Base-by-base conservation (phyloP, 345 rosid genomes). In the Firmiana major region DNA sequence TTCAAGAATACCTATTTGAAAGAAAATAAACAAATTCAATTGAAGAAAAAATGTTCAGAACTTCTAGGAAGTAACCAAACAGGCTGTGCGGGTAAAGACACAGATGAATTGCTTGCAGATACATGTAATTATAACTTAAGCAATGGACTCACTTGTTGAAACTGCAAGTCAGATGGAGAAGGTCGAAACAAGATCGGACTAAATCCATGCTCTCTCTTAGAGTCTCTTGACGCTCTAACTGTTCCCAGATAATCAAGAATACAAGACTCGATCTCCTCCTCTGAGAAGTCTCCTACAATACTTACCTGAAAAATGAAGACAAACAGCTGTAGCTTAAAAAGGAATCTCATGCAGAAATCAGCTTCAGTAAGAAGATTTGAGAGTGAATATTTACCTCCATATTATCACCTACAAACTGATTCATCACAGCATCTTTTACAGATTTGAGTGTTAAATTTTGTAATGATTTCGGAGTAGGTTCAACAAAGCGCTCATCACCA, bases 401-500 rank as follows among this genome's bases (percentile, higher is more conserved):
- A 85, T 97, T 97, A 78, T 86, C 88, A 81, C 92, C 97, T 49
- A 92, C 87, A 85, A 97, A 92, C 82, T 97, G 98, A 84, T 87
- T 89, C 99, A 97, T 97, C 60, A 92, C 96, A 7, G 98, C 99
- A 77, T 92, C 93, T 85, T 86, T 89, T 68, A 97, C 99, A 3
- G 95, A 80, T 63, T 88, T 81, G 77, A 97, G 83, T 63, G 88
- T 84, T 78, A 97, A 85, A 86, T 83, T 91, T 81, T 92, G 89
- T 75, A 97, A 85, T 57, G 97, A 92, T 77, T 88, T 87, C 17
- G 94, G 97, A 58, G 97, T 88, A 65, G 99, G 99, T 83, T 97
- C 99, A 72, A 94, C 85, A 86, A 97, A 97, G 67, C 98, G 91
- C 83, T 94, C 98, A 83, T 97, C 97, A 75, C 92, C 99, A 80